Conservation (phyloP, 208 protist species). For the Naegleria gruberi region DNA sequence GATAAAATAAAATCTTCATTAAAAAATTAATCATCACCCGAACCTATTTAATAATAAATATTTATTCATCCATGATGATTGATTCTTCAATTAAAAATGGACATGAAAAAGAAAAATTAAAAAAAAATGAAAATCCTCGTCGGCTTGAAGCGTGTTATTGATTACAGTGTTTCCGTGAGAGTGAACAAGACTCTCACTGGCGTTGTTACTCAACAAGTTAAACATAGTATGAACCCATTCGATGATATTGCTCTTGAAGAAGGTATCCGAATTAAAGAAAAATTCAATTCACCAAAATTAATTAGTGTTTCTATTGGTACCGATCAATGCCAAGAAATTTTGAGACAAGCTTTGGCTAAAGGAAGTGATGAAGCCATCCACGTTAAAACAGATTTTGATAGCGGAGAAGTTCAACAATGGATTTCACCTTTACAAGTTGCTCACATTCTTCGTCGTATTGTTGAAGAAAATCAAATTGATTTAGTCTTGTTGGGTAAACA, state of each 20-base stretch:
- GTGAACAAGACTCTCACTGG: constrained; percentile 82
- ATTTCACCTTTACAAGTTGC: constrained; percentile 16
- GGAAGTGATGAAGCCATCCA: constrained; percentile 88
- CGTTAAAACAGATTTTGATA: constrained; percentile 45
- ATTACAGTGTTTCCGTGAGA: constrained; percentile 89
- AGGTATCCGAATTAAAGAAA: constrained; percentile 63
- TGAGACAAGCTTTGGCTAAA: constrained; percentile 84
- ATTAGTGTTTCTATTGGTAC: constrained; percentile 83
- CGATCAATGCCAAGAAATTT: constrained; percentile 66
- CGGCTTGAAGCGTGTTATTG: constrained; percentile 90
- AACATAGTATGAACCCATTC: constrained; percentile 93
- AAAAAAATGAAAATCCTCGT: constrained; percentile 74
- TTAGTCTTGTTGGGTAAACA: constrained; percentile 82
- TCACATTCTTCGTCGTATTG: constrained; percentile 1
- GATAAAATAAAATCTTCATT: no score
- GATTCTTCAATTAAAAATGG: no score
- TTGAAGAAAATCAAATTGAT: constrained; percentile 43
- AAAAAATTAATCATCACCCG: no score
- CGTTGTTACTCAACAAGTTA: constrained; percentile 82
- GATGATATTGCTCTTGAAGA: constrained; percentile 91
- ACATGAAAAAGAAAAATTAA: background rate
- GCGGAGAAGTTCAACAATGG: constrained; percentile 3
- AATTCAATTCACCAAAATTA: constrained; percentile 62
- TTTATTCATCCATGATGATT: no score
- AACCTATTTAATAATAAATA: no score